These are phyloP conservation scores for Erythrobasidium yunnanense DNA, from an alignment of 768 basidiomycete genomes.

Conservation along the genomic window DNA sequence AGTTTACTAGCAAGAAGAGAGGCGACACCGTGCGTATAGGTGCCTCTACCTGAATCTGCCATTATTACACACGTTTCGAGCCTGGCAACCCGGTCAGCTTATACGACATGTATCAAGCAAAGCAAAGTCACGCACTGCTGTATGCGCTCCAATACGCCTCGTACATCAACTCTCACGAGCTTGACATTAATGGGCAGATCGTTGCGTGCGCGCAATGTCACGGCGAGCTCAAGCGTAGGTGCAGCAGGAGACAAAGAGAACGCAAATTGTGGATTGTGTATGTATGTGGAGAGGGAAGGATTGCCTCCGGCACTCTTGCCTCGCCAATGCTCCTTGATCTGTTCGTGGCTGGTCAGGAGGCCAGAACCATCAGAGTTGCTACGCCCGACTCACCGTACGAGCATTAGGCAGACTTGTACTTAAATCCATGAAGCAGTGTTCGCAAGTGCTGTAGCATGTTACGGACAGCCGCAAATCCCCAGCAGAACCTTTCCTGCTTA, in stretches of 20 bases:
- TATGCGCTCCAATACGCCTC: not conserved
- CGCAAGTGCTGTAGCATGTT: not conserved
- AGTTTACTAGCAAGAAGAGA: not conserved
- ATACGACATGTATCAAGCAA: not conserved
- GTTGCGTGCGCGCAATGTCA: not conserved
- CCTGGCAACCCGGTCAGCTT: not conserved
- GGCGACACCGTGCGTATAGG: not conserved
- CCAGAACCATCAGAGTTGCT: not conserved
- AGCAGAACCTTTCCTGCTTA: not conserved
- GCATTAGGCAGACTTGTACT: not conserved
- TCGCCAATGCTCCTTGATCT: not conserved
- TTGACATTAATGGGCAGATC: conserved; percentile 5
- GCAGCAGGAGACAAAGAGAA: not conserved
- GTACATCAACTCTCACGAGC: not conserved
- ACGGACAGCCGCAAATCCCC: not conserved
- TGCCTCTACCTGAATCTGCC: not conserved
- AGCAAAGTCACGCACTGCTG: not conserved
- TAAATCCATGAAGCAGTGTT: not conserved
- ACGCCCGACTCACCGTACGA: not conserved
- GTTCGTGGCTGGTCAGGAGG: not conserved
- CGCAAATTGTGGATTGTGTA: conserved; percentile 11
- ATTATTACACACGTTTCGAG: not conserved
- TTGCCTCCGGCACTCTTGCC: conserved; percentile 18
- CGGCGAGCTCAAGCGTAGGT: not conserved
- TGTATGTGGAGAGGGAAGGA: not conserved